phyloP scores from a whole-genome alignment of 805 yeast genomes.

The Candida germanica region DNA sequence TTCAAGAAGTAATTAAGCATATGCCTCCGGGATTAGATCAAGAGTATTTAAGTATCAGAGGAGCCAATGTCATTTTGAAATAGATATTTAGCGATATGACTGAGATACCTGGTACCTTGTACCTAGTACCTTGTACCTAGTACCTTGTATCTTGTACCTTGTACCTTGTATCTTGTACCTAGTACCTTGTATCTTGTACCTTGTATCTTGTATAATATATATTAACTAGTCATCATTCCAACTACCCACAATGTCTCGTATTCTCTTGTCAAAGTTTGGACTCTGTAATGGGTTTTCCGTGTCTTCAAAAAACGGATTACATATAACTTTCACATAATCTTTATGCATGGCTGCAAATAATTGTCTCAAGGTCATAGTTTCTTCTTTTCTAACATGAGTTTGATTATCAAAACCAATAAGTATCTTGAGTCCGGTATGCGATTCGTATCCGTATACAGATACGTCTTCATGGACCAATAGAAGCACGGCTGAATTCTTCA shows the following conservation, averaged over 20 bases:
- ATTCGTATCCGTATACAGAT: slow-evolving; percentile 65
- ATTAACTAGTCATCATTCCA: slow-evolving; percentile 18
- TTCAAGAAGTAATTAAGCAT: slow-evolving; percentile 63
- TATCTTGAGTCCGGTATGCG: slow-evolving; percentile 64
- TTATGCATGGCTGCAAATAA: slow-evolving; percentile 44
- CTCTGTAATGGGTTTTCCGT: slow-evolving; percentile 27
- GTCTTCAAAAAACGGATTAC: slow-evolving; percentile 56
- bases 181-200: too few species aligned
- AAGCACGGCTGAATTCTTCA: slow-evolving; percentile 32
- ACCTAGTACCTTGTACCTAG: too few species aligned
- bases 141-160: too few species aligned
- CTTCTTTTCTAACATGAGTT: slow-evolving; percentile 6
- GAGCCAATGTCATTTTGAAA: slow-evolving; percentile 81
- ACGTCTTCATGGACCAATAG: slow-evolving; percentile 67
- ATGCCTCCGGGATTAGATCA: slow-evolving; percentile 93
- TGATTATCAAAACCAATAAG: slow-evolving; percentile 47
- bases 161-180: too few species aligned
- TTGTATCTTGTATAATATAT: too few species aligned
- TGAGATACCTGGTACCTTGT: too few species aligned
- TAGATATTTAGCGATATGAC: background rate
- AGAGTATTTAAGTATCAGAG: slow-evolving; percentile 81
- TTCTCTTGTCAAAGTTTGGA: slow-evolving; percentile 27
- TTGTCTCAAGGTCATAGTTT: slow-evolving; percentile 13
- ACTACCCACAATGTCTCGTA: slow-evolving; percentile 22
- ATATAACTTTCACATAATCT: slow-evolving; percentile 51